Evolutionary conservation across 129 eudicot species (phyloP), one percentile per base, ranked within the genome.

Genomic region (Artemisia annua): DNA sequence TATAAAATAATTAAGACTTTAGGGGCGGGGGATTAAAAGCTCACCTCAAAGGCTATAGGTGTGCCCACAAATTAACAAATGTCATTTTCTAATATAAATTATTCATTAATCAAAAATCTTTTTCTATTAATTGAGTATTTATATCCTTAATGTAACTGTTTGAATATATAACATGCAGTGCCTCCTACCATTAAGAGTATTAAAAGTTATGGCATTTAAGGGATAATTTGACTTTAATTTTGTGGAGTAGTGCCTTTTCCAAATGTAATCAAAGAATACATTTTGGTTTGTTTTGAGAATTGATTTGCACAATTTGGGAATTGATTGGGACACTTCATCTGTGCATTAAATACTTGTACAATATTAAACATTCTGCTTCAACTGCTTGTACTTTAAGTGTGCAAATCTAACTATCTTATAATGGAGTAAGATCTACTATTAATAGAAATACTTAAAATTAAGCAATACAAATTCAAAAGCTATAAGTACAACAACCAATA

Each of bases 21-120:
- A 12, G 64, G 64, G 65, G 65, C 13, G 7, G n/a, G 53, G 53
- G 75, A 70, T 70, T 70, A 70, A 70, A 55, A 55, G 9, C 54
- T 35, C 64, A 39, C 75, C 75, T 35, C 52, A 24, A 70, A 54
- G 39, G 48, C 74, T 70, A n/a, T n/a, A 70, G 65, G 53, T 70
- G 75, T 70, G 53, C 74, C 52, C 53, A 70, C 56, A 39, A 11
- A 9, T 5, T 2, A 14, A 26, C 20, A 11, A 56, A 71, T 71
- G 55, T 56, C 75, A 35, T 71, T 71, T 71, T 71, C 14, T 70
- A 32, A 6, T 11, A 30, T 70, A 54, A 54, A 35, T 54, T 16
- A 17, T 2, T 0, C 39, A 18, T 54, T 53, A 70, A 52, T 69
- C 15, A 26, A 26, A 30, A 17, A 53, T 52, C 48, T 28, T 32